Evolutionary conservation across 202 grass and related monocot genomes (phyloP).

Genomic region (Setaria viridis): DNA sequence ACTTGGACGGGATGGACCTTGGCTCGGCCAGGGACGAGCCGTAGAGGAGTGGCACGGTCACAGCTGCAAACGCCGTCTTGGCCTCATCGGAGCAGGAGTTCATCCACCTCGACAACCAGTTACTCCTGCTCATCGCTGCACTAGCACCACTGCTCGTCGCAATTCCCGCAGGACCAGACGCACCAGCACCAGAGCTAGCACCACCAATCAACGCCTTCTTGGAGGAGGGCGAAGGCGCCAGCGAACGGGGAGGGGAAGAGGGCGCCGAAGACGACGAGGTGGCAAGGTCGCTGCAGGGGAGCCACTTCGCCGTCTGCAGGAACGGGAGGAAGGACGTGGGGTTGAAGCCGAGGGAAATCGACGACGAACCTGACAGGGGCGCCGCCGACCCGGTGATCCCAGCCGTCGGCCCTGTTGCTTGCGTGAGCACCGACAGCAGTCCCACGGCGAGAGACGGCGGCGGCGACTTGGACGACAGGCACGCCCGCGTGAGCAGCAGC

Average conservation of each 20-base stretch:
- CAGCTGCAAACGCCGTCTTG: constrained; percentile 88
- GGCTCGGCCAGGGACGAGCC: constrained; percentile 83
- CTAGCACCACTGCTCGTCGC: constrained; percentile 26
- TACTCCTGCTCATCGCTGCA: constrained; percentile 50
- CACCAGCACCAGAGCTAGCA: not conserved
- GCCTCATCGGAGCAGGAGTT: constrained; percentile 88
- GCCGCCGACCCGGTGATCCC: constrained; percentile 40
- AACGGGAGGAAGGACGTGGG: constrained; percentile 81
- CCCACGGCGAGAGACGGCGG: constrained; percentile 51
- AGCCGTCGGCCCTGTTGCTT: constrained; percentile 43
- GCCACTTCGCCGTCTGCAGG: constrained; percentile 79
- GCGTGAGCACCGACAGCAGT: constrained; percentile 61
- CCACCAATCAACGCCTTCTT: constrained; percentile 50
- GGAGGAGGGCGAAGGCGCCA: constrained; percentile 10
- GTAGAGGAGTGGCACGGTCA: constrained; percentile 89
- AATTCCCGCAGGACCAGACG: constrained; percentile 35
- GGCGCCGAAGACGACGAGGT: constrained; percentile 45
- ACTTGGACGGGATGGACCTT: constrained; percentile 90
- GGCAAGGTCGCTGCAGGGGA: constrained; percentile 85
- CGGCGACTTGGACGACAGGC: constrained; percentile 55
- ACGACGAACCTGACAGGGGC: constrained; percentile 63
- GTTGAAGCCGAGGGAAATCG: constrained; percentile 74
- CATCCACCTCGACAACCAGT: constrained; percentile 84
- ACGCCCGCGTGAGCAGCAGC: constrained; percentile 45
- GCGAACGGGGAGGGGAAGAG: constrained; percentile 37